A percentile compares a stretch with the other conserved stretches of the same genome.
Evolutionary conservation across 2,329 filamentous ascomycete genomes (phyloP).

Genomic region (Aspergillus intermedius): DNA sequence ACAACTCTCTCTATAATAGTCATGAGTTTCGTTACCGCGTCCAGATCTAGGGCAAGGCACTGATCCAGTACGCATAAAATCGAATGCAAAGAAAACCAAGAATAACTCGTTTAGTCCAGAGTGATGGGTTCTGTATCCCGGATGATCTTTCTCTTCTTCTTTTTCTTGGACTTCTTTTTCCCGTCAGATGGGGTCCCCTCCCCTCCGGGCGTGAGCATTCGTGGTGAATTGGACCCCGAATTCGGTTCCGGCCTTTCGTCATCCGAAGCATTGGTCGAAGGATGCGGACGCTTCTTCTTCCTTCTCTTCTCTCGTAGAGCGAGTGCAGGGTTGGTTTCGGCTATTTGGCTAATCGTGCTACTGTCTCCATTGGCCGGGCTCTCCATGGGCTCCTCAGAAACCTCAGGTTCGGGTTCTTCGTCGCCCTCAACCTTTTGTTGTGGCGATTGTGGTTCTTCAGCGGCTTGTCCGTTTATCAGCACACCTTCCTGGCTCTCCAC

Average conservation of each 20-base stretch:
- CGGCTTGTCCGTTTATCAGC: neutral
- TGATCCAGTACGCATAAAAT: neutral
- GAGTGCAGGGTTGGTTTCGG: constrained; percentile 3
- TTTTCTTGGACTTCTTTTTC: constrained; percentile 14
- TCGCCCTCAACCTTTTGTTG: neutral
- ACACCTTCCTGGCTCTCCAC: neutral
- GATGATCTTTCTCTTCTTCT: constrained; percentile 9
- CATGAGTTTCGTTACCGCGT: too few species aligned
- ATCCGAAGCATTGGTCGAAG: neutral
- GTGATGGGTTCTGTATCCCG: constrained; percentile 1
- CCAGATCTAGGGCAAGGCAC: too few species aligned
- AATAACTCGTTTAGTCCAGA: constrained; percentile 4
- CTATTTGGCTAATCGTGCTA: neutral
- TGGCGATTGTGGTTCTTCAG: neutral
- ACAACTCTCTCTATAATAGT: too few species aligned
- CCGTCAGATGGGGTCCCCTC: neutral
- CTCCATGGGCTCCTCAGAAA: neutral
- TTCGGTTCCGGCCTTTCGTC: constrained; percentile 1
- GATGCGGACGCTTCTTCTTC: constrained; percentile 9
- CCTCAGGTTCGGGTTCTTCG: neutral
- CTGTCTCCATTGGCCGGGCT: neutral
- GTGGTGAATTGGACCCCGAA: constrained; percentile 3
- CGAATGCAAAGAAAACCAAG: neutral
- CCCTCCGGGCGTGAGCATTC: neutral
- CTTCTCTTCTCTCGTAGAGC: constrained; percentile 7